A percentile compares a stretch with the other conserved stretches of the same genome.
Evolutionary conservation across 2,329 filamentous ascomycete species (phyloP).

Genomic region (Trichoderma harzianum): DNA sequence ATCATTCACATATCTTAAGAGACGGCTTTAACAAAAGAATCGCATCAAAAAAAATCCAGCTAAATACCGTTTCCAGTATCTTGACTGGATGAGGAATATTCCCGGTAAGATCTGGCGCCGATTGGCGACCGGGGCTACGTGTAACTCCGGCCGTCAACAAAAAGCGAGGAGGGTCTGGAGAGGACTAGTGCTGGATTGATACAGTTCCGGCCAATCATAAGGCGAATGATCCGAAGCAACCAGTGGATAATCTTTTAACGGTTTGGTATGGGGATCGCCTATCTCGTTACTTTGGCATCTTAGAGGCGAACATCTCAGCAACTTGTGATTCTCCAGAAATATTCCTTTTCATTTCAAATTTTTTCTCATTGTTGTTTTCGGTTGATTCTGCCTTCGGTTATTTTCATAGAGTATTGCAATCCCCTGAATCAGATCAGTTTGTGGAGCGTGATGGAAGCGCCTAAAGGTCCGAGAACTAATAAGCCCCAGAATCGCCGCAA

Average conservation of each 20-base stretch:
- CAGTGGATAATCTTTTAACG: not conserved
- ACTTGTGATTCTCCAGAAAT: not conserved
- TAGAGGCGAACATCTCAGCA: not conserved
- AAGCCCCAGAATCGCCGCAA: not conserved
- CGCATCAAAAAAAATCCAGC: too few species aligned
- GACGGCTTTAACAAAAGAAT: too few species aligned
- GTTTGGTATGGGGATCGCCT: not conserved
- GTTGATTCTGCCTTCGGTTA: not conserved
- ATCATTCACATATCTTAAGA: too few species aligned
- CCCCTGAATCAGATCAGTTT: not conserved
- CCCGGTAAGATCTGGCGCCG: not conserved
- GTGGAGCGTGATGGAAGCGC: not conserved
- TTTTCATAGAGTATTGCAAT: not conserved
- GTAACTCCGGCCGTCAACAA: not conserved
- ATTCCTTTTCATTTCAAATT: not conserved
- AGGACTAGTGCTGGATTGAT: too few species aligned
- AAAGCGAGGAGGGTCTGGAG: too few species aligned
- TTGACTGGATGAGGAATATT: not conserved
- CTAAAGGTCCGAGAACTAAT: not conserved
- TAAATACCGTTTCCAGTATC: too few species aligned
- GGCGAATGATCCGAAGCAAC: not conserved
- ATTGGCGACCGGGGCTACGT: not conserved
- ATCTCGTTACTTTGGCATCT: not conserved
- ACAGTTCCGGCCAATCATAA: not conserved
- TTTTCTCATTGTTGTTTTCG: not conserved